Conservation (phyloP, 257 asterid genomes). For the Primulina huaijiensis region DNA sequence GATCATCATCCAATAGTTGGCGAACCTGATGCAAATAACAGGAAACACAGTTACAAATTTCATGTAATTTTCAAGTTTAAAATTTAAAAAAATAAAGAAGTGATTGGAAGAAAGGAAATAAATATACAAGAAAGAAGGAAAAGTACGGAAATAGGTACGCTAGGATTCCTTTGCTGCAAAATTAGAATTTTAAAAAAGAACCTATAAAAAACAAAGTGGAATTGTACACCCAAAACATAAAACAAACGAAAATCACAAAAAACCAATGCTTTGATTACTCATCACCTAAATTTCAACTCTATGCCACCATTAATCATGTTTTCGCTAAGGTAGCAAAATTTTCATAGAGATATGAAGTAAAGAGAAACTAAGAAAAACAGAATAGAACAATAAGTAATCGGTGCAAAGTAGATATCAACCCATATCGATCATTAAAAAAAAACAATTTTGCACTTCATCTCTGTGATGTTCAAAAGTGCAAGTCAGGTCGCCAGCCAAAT, state of each 20-base stretch:
- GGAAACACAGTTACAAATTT: constrained; percentile 12
- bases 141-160: background rate
- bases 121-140: background rate
- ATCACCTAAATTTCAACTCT: background rate
- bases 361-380: background rate
- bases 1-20: constrained; percentile 64
- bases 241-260: background rate
- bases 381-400: background rate
- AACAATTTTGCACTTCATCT: background rate
- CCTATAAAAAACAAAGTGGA: background rate
- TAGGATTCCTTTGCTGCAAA: background rate
- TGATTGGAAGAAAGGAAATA: background rate
- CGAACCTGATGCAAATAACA: constrained; percentile 52
- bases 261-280: too few species aligned
- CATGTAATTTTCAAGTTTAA: background rate
- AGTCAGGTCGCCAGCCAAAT: background rate
- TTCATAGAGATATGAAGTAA: background rate
- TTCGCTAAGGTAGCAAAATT: background rate
- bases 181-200: too few species aligned
- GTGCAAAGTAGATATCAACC: background rate
- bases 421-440: background rate
- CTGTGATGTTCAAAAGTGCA: background rate
- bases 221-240: background rate
- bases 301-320: background rate
- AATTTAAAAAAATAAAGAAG: background rate